phyloP scores from a whole-genome alignment of 306 rosid species.

The Lathyrus sativus region DNA sequence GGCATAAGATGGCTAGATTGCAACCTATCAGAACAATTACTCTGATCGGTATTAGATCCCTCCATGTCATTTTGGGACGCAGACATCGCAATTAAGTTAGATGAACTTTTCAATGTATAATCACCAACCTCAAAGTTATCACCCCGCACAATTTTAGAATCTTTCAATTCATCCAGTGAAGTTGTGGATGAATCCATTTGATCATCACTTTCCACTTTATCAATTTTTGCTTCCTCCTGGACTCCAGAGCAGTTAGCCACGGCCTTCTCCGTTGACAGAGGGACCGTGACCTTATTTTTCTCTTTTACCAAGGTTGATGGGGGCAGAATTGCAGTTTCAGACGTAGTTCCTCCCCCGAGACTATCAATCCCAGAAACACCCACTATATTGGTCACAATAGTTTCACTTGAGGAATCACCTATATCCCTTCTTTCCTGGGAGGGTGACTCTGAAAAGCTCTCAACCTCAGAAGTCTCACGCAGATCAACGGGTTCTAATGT shows the following conservation, averaged over 20 bases:
- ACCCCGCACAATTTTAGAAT: constrained; percentile 24
- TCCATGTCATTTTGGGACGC: constrained; percentile 23
- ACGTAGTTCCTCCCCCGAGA: constrained; percentile 26
- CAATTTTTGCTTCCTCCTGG: constrained; percentile 40
- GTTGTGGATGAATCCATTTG: constrained; percentile 36
- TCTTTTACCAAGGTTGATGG: constrained; percentile 29
- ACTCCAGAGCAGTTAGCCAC: constrained; percentile 21
- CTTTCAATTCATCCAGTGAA: constrained; percentile 1
- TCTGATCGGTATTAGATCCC: constrained; percentile 31
- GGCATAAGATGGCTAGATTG: constrained; percentile 24
- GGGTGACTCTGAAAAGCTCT: constrained; percentile 28
- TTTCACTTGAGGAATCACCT: constrained; percentile 21
- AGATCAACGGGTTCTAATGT: constrained; percentile 35
- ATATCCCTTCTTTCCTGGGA: constrained; percentile 27
- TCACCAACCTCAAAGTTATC: constrained; percentile 7
- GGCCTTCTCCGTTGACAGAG: constrained; percentile 30
- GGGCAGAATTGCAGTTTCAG: constrained; percentile 34
- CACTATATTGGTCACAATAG: constrained; percentile 12
- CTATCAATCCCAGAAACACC: constrained; percentile 33
- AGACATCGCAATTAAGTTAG: constrained; percentile 26
- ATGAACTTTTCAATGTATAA: background rate
- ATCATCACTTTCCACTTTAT: constrained; percentile 31
- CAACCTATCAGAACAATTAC: constrained; percentile 2
- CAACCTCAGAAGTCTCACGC: constrained; percentile 26
- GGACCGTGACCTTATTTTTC: constrained; percentile 32